Percentiles rank a stretch among this genome's conserved stretches.
Evolutionary conservation across 768 basidiomycete species (phyloP).

Genomic region (Suillus paluster): DNA sequence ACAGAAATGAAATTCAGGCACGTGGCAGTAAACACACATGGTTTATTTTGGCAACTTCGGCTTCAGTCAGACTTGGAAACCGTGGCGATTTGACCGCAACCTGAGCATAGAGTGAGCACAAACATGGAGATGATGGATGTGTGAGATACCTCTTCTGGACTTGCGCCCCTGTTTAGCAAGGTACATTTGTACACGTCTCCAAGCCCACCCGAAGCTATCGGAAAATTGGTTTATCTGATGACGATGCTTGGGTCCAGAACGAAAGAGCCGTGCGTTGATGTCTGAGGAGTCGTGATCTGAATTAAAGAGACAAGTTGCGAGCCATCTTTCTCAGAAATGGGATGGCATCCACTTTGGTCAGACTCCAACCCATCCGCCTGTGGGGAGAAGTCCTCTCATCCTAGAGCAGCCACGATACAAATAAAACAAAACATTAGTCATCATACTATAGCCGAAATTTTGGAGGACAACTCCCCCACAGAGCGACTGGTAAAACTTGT

Average conservation of each 20-base stretch:
- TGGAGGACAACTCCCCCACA: no score
- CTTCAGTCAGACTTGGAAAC: not conserved
- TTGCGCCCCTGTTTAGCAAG: not conserved
- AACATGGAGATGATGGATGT: not conserved
- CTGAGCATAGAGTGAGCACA: not conserved
- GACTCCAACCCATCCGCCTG: no score
- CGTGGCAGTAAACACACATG: not conserved
- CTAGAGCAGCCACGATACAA: no score
- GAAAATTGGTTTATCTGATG: not conserved
- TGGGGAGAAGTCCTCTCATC: no score
- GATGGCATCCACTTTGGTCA: not conserved
- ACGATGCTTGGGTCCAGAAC: no score
- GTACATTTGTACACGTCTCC: conserved; percentile 48
- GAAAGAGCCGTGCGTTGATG: not conserved
- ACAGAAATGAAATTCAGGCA: not conserved
- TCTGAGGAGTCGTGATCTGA: not conserved
- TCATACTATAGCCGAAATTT: no score
- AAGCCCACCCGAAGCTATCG: conserved; percentile 39
- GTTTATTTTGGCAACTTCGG: not conserved
- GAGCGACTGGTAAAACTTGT: no score
- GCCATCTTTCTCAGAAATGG: not conserved
- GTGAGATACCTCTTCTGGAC: not conserved
- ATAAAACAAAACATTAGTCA: no score
- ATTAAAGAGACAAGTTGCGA: not conserved
- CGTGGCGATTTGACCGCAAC: conserved; percentile 11